Evolutionary conservation across 495 filamentous ascomycete species (phyloP).

Genomic region (Neurospora sp.): DNA sequence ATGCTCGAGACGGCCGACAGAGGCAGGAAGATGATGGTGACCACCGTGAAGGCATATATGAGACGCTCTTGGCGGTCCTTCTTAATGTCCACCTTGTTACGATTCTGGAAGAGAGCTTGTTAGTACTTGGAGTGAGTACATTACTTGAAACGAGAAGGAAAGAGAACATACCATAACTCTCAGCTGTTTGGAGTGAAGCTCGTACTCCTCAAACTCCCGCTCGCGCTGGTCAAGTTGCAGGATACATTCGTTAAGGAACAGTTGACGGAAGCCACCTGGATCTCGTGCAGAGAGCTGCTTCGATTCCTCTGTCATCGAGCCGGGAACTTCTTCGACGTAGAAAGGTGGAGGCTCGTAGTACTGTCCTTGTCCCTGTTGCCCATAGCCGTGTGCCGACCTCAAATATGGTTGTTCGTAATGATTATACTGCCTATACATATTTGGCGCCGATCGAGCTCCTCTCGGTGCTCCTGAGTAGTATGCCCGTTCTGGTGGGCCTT

Average conservation of each 20-base stretch:
- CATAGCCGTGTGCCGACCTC: not conserved
- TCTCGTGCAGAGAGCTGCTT: conserved; percentile 17
- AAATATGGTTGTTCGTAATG: not conserved
- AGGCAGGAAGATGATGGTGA: conserved; percentile 54
- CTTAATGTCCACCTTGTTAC: conserved; percentile 26
- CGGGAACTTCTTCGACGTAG: not conserved
- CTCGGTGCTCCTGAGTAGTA: not conserved
- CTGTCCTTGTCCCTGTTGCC: not conserved
- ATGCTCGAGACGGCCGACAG: conserved; percentile 52
- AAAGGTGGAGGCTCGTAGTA: not conserved
- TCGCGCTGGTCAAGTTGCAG: conserved; percentile 4
- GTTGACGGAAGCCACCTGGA: conserved; percentile 17
- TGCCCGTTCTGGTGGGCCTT: not conserved
- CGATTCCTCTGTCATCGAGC: conserved; percentile 3
- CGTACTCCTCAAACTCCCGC: conserved; percentile 11
- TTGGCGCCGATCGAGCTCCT: not conserved
- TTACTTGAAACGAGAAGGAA: not conserved
- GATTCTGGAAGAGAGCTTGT: conserved; percentile 12
- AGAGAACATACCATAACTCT: conserved; percentile 13
- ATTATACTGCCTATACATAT: not conserved
- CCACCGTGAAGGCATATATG: conserved; percentile 50
- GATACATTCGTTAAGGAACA: conserved; percentile 19
- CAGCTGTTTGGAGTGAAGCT: conserved; percentile 3
- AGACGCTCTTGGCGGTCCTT: conserved; percentile 38
- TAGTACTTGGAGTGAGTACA: not conserved